Base-by-base conservation (phyloP, 1,139 yeast species). In the Suhomyces anneliseae region DNA sequence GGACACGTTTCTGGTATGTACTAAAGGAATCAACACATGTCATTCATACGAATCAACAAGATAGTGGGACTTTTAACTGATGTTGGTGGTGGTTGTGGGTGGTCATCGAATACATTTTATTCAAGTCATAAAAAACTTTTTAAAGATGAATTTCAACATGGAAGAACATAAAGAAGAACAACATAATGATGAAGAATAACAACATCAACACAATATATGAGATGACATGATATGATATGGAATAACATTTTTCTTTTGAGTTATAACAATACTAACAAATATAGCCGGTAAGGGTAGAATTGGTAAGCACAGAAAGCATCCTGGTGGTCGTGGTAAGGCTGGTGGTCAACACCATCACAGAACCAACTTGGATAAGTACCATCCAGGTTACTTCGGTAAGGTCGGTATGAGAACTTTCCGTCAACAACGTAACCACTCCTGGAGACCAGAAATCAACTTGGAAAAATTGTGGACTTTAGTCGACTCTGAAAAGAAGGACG, bases 301-400 rank as follows among this genome's bases (percentile, higher is more conserved):
- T 81, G 99, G 99, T 81, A 93, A 95, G 88, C 99, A 95, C 96
- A 90, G 99, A 90, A 95, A 95, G 96, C 93, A 87, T 72, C 98
- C 99, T 68, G 99, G 99, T 93, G 99, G 99, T 84, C 93, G 99
- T 83, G 99, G 99, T 93, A 93, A 83, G 95, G 99, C 99, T 78
- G 99, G 99, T 92, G 99, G 99, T 89, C 95, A 85, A 82, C 97
- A 90, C 79, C 99, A 93, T 82, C 99, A 95, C 97, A 90, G 98
- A 89, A 90, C 93, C 78, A 90, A 90, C 85, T 81, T 93, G 83
- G 99, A 95, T 79, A 93, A 92, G 81, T 95, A 88, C 97, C 99
- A 95, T 79, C 99, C 99, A 72, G 99, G 99, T 90, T 95, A 95
- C 95, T 95, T 95, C 81, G 99, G 99, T 88, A 95, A 95, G 85